A percentile compares a stretch with the other conserved stretches of the same genome.
Conservation (phyloP, 129 eudicot genomes). For the Apium graveolens region DNA sequence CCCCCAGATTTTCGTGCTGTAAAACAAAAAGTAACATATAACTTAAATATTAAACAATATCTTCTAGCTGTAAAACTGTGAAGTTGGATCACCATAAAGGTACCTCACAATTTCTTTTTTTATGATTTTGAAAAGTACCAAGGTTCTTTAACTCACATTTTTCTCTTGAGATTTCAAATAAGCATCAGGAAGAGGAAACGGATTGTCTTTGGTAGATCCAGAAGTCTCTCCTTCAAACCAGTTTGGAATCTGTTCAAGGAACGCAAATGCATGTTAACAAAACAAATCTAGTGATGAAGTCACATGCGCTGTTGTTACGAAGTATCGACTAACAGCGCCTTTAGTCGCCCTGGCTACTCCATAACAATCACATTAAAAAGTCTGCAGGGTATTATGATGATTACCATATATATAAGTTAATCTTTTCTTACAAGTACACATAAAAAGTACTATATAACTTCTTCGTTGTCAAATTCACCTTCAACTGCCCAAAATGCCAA, state of each 20-base stretch:
- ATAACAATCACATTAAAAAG: not conserved
- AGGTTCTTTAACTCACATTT: slow-evolving; percentile 44
- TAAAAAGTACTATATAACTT: no score
- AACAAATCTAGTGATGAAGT: not conserved
- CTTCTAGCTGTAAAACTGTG: not conserved
- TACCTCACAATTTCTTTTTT: not conserved
- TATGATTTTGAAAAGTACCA: not conserved
- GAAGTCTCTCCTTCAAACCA: slow-evolving; percentile 75
- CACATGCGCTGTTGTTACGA: not conserved
- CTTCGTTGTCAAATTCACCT: no score
- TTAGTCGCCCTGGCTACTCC: not conserved
- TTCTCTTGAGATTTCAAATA: slow-evolving; percentile 69
- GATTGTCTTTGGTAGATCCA: slow-evolving; percentile 78
- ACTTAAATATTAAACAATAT: not conserved
- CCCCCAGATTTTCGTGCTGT: slow-evolving; percentile 67
- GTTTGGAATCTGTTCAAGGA: slow-evolving; percentile 65
- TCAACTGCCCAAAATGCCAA: no score
- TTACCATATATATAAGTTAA: not conserved
- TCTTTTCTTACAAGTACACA: not conserved
- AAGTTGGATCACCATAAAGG: not conserved
- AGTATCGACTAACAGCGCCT: not conserved
- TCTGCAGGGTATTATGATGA: not conserved
- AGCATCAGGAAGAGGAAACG: slow-evolving; percentile 85
- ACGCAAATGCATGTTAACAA: not conserved
- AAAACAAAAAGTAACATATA: not conserved